These are phyloP conservation scores for Pseudopithomyces chartarum DNA, from an alignment of 2,329 filamentous ascomycete species.

Conservation along the genomic window DNA sequence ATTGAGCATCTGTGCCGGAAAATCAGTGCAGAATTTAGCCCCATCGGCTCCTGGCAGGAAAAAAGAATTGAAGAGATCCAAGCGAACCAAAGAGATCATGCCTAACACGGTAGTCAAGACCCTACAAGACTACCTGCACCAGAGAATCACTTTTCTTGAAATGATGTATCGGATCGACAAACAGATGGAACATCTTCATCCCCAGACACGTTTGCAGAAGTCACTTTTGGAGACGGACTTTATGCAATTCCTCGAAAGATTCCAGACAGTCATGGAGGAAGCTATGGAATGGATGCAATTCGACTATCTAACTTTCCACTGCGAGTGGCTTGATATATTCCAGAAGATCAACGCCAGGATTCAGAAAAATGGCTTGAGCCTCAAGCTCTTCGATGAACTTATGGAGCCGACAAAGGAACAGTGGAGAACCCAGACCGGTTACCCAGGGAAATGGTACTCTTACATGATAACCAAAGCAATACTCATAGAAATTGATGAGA, in stretches of 20 bases:
- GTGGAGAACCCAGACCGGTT: not conserved
- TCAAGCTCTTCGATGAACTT: not conserved
- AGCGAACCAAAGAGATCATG: not conserved
- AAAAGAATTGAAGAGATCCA: too few species aligned
- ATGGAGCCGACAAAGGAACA: not conserved
- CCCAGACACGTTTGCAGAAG: not conserved
- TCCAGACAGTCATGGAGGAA: not conserved
- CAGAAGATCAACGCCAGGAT: not conserved
- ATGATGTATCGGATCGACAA: not conserved
- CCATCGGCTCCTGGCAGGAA: too few species aligned
- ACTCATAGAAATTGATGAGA: not conserved
- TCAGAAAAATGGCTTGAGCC: not conserved
- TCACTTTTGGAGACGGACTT: not conserved
- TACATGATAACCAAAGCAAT: not conserved
- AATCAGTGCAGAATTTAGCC: too few species aligned
- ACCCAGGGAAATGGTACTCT: not conserved
- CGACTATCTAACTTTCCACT: not conserved
- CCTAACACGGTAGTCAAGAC: not conserved
- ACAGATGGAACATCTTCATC: not conserved
- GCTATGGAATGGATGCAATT: not conserved
- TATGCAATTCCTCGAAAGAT: not conserved
- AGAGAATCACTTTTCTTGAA: too few species aligned
- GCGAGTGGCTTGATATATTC: not conserved
- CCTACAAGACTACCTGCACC: too few species aligned
- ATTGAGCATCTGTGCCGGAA: too few species aligned